Evolutionary conservation across 495 filamentous ascomycete genomes (phyloP), one percentile per base, ranked within the genome.

Genomic region (Articulospora tetracladia): DNA sequence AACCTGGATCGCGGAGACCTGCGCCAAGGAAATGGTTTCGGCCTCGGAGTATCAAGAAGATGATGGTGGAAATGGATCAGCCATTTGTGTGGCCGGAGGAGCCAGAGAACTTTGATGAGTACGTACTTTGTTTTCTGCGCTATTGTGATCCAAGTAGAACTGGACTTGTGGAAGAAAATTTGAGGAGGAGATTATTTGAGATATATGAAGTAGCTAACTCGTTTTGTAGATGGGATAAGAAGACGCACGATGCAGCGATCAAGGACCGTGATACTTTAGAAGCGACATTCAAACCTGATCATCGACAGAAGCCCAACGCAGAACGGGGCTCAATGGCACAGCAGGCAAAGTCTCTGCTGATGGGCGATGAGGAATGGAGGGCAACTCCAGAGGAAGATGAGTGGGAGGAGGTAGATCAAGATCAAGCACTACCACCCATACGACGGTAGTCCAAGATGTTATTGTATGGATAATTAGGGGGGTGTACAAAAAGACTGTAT

Each of bases 81-180:
- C 89, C 91, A 36, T 97, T 97, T 79, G 83, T 86, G 58, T 97
- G 89, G 85, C 93, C 93, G 7, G 77, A 83, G 59, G 73, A 72
- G 66, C 86, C 86, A 20, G 72, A 78, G 64, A 79, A 88, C 64
- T 73, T 79, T 55, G 66, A 72, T 56, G 22, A 70, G 81, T 89
- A 81, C 60, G 83, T 79, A 4, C 25, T 32, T 7, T 54, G 49
- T 34, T 59, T 55, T 60, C 12, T 53, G 25, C 57, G 0, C 50
- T 7, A 32, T 15, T 4, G 11, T 22, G 13, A 2, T 50, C 12
- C 15, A 3, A 20, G 2, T 15, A 50, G 22, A 50, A 24, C 52
- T 54, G 8, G 53, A 20, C n/a, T 58, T 3, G 44, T 1, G 23
- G 22, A 12, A 25, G 13, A 41, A 34, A 24, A 32, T 49, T 69